phyloP scores from a whole-genome alignment of 345 rosid genomes.

The Aurinia saxatilis region DNA sequence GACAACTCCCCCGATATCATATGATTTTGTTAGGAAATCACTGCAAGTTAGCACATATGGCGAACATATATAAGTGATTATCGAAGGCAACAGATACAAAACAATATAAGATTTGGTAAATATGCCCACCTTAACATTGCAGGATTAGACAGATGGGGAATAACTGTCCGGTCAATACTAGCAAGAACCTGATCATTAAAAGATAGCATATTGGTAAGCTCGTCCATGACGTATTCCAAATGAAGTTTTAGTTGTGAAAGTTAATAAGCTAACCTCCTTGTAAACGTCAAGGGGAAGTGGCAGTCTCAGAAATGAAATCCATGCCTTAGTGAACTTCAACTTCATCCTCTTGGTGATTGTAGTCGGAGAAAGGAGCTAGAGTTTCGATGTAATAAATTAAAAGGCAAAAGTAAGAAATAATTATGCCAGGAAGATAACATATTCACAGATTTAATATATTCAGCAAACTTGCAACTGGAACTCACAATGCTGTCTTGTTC shows the following conservation, averaged over 20 bases:
- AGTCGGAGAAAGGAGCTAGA: constrained; percentile 55
- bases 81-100: not conserved
- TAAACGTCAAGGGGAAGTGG: constrained; percentile 79
- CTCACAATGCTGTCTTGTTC: constrained; percentile 41
- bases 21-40: constrained; percentile 86
- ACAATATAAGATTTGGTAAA: not conserved
- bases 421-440: not conserved
- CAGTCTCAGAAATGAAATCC: constrained; percentile 86
- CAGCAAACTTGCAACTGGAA: constrained; percentile 1
- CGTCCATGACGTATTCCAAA: not conserved
- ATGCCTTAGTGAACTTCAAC: constrained; percentile 80
- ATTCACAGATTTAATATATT: not conserved
- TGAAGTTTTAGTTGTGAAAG: not conserved
- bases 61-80: not conserved
- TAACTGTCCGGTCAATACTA: constrained; percentile 64
- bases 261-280: constrained; percentile 59
- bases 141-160: constrained; percentile 74
- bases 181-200: constrained; percentile 63
- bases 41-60: constrained; percentile 37
- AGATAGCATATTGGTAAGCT: constrained; percentile 18
- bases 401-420: not conserved
- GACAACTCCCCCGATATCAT: constrained; percentile 92
- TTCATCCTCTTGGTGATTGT: constrained; percentile 69
- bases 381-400: not conserved
- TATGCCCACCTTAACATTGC: constrained; percentile 59